Evolutionary conservation across 208 protist species (phyloP), one percentile per base, ranked within the genome.

Genomic region (Willaertia magna): DNA sequence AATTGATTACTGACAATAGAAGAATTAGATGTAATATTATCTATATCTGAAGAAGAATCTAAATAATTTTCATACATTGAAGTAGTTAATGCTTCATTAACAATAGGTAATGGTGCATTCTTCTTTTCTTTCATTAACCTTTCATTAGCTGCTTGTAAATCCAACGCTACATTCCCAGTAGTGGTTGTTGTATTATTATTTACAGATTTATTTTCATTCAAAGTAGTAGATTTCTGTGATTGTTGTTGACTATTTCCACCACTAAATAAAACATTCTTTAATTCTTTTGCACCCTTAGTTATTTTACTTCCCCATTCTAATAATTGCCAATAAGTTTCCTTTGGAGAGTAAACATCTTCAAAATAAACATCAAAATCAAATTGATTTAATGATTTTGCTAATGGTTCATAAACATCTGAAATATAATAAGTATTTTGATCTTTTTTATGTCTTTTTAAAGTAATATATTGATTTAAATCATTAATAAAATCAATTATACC

Each of bases 331-430:
- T 18, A 34, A 9, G 9, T 30, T 9, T 67, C 55, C n/a, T 67
- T 67, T 30, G 26, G 26, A 16, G 26, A 52, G 30, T 85, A 61
- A 26, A 85, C 20, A 46, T 75, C 55, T n/a, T 85, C 55, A 61
- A 74, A 61, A 22, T 85, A 85, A 26, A n/a, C 79, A 51, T 74
- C 79, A 85, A 85, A 74, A 51, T 85, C 22, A 51, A 85, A 74
- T 85, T 85, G 43, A 52, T 46, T 51, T 4, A 85, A 26, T 2
- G 14, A 46, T 34, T 67, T 55, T 48, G 20, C 4, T 26, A 85
- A 12, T 39, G 61, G n/a, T 55, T 85, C 83, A 18, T 44, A 83
- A n/a, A 26, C 11, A 18, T 42, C 30, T 34, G 47, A 43, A 46
- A 42, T 52, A 26, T 42, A 49, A 12, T 55, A 76, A 74, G 16